Percentiles rank a stretch among this genome's conserved stretches.
Evolutionary conservation across 2,329 filamentous ascomycete species (phyloP).

Genomic region (Cryoendolithus antarcticus): DNA sequence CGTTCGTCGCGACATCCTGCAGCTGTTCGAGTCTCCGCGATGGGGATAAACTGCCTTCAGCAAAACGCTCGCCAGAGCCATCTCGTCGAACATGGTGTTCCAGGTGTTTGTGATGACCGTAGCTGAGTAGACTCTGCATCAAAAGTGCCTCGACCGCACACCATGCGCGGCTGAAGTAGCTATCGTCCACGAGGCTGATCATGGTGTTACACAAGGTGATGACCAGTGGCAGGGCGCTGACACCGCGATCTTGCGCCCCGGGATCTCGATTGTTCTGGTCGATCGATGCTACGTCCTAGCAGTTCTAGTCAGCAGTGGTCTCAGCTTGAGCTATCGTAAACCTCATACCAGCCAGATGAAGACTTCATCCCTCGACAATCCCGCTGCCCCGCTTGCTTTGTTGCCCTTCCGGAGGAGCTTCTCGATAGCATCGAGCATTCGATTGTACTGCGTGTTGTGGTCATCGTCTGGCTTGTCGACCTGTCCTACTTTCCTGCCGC

Average conservation of each 20-base stretch:
- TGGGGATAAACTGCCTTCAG: too few species aligned
- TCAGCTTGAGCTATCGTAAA: background rate
- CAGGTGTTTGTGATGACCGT: background rate
- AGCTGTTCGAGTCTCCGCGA: too few species aligned
- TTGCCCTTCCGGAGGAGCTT: too few species aligned
- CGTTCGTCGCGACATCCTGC: too few species aligned
- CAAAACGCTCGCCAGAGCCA: too few species aligned
- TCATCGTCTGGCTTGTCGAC: background rate
- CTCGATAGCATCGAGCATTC: conserved; percentile 2
- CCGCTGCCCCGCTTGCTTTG: too few species aligned
- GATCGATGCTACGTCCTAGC: conserved; percentile 28
- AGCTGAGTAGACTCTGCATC: conserved; percentile 12
- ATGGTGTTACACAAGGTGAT: conserved; percentile 30
- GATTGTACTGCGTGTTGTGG: background rate
- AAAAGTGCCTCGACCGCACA: conserved; percentile 27
- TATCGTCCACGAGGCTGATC: conserved; percentile 27
- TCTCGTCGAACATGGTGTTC: too few species aligned
- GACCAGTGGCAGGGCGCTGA: conserved; percentile 25
- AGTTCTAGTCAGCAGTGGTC: background rate
- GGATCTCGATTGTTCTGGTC: conserved; percentile 25
- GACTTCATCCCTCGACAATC: conserved; percentile 1
- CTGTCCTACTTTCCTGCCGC: too few species aligned
- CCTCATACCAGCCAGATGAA: conserved; percentile 4
- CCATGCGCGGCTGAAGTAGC: conserved; percentile 28
- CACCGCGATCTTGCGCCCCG: conserved; percentile 14